Base-by-base conservation (phyloP, 2,329 filamentous ascomycete genomes). In the Aspergillus thermomutatus region DNA sequence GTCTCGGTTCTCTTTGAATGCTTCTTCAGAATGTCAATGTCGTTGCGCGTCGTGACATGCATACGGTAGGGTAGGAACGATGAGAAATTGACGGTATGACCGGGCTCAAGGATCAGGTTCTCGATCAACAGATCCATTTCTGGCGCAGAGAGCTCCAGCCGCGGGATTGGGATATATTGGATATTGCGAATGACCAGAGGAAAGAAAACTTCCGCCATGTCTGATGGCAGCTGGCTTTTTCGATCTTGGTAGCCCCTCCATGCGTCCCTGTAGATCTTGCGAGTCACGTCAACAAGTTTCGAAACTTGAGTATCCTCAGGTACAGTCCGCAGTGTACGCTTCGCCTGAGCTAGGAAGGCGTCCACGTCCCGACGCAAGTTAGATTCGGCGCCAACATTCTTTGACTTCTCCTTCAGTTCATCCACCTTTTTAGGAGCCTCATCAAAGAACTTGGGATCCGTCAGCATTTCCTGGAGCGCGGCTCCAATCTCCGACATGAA, bases 21-120 rank as follows among this genome's bases (percentile, higher is more conserved):
- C 19, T 87, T 87, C 72, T 96, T 96, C 61, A 88, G 84, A 43
- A 97, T 86, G 62, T 96, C 91, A 34, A 97, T 77, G 64, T 96
- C 89, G 67, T 95, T 97, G 72, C 88, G 88, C 0, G 90, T 93
- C 61, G 92, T 87, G 3, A 97, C 78, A 47, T 89, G 87, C 53
- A 97, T 80, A 54, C 87, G 86, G 76, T 91, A 93, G 0, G 93
- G 93, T 1, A 97, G 80, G 79, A 97, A 97, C 0, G 92, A 96
- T 3, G 89, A 91, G 60, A 88, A 79, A 71, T 96, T 93, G 66
- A 96, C 82, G 0, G 91, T 95, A 56, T 82, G 82, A 6, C 93
- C 93, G 0, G 93, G 93, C 69, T 97, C 91, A 31, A 97, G 81
- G 58, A 97, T 89, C 31, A 97, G 80, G 62, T 96, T 97, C 69